These are phyloP conservation scores for Kregervanrija pseudodelftensis DNA, from an alignment of 805 yeast species.

Conservation along the genomic window DNA sequence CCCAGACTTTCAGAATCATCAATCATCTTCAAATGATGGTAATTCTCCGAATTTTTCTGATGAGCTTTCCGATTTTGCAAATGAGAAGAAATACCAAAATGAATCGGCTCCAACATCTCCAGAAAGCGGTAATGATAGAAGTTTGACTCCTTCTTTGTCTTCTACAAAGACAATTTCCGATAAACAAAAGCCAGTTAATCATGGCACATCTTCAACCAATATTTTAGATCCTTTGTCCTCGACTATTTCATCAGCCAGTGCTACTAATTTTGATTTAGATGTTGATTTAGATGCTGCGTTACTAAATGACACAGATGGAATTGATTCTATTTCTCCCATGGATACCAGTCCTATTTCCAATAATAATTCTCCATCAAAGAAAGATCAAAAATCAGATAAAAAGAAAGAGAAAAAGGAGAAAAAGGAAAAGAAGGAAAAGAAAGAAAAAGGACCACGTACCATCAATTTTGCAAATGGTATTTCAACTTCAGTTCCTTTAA, in stretches of 20 bases:
- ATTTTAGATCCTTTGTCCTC: conserved; percentile 13
- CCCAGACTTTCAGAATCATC: background rate
- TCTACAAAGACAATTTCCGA: conserved; percentile 25
- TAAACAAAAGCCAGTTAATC: conserved; percentile 4
- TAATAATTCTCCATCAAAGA: conserved; percentile 7
- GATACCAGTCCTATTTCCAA: too few species aligned
- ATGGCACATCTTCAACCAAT: background rate
- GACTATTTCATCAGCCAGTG: background rate
- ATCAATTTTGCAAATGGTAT: conserved; percentile 63
- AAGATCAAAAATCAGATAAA: conserved; percentile 10
- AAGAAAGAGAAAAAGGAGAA: conserved; percentile 19
- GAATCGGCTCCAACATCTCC: conserved; percentile 25
- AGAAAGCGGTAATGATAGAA: conserved; percentile 23
- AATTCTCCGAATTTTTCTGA: conserved; percentile 4
- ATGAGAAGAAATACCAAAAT: conserved; percentile 6
- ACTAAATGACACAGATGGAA: background rate
- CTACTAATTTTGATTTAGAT: background rate
- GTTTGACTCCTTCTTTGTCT: conserved; percentile 38
- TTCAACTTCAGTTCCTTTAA: conserved; percentile 72
- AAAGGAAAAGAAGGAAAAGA: conserved; percentile 23
- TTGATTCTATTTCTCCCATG: background rate
- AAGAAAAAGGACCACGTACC: conserved; percentile 26
- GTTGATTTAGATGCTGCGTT: conserved; percentile 1
- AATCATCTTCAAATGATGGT: background rate
- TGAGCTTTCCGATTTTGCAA: conserved; percentile 14